Evolutionary conservation across 805 yeast species (phyloP).

Genomic region (Sugiyamaella valdiviana): DNA sequence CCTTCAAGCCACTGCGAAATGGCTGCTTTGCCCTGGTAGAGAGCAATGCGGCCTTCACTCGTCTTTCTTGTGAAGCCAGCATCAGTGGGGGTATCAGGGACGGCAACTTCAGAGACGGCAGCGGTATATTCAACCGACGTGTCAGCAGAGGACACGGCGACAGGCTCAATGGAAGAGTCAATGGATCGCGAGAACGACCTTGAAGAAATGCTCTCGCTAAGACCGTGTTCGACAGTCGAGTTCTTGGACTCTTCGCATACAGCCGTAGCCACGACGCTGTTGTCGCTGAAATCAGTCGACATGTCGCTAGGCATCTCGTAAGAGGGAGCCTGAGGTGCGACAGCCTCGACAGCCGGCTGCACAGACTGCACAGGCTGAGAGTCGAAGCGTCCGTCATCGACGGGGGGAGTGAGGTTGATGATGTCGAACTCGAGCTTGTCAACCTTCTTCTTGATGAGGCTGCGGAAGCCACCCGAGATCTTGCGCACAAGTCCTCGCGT

Average conservation of each 20-base stretch:
- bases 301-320: background rate
- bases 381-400: constrained; percentile 1
- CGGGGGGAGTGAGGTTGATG: constrained; percentile 7
- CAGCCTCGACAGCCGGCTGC: background rate
- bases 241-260: constrained; percentile 13
- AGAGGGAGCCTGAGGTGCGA: background rate
- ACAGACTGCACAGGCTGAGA: background rate
- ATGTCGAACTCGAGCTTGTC: constrained; percentile 9
- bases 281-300: too few species aligned
- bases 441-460: constrained; percentile 3
- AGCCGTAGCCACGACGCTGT: constrained; percentile 3
- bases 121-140: background rate
- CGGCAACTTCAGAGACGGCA: too few species aligned
- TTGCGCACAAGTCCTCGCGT: constrained; percentile 10
- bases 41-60: constrained; percentile 7
- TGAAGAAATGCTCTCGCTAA: constrained; percentile 4
- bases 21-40: constrained; percentile 15
- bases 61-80: constrained; percentile 1
- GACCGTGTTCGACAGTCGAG: constrained; percentile 14
- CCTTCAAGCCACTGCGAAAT: constrained; percentile 17
- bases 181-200: constrained; percentile 9
- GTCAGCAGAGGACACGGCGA: background rate
- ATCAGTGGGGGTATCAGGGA: constrained; percentile 3
- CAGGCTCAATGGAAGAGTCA: background rate
- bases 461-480: constrained; percentile 14